Percentiles rank a stretch among this genome's conserved stretches.
Evolutionary conservation across 495 filamentous ascomycete species (phyloP).

Genomic region (Cercophora newfieldiana): DNA sequence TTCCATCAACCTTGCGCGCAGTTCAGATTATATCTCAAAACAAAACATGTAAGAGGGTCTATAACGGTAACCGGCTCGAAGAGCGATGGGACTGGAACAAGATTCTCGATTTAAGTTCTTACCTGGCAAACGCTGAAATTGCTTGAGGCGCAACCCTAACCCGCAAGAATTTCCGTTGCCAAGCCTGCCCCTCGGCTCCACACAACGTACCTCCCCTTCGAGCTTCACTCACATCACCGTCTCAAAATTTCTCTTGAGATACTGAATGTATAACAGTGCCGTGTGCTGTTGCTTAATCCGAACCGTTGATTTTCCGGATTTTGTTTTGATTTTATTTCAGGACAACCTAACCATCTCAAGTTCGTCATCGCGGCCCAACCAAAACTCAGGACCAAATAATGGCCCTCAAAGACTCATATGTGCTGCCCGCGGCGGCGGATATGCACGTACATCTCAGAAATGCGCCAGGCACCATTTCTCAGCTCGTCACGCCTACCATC

Average conservation of each 20-base stretch:
- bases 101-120: too few species aligned
- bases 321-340: too few species aligned
- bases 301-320: too few species aligned
- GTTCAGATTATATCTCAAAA: too few species aligned
- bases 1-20: background rate
- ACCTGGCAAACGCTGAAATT: background rate
- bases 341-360: too few species aligned
- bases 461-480: conserved; percentile 67
- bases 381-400: conserved; percentile 25
- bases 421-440: conserved; percentile 69
- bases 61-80: too few species aligned
- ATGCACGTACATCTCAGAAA: conserved; percentile 71
- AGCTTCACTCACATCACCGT: background rate
- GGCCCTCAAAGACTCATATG: conserved; percentile 45
- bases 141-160: background rate
- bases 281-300: too few species aligned
- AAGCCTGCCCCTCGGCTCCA: background rate
- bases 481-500: conserved; percentile 77
- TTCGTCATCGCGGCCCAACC: conserved; percentile 4
- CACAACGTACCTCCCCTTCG: background rate
- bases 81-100: too few species aligned
- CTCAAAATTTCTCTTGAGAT: background rate
- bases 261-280: background rate
- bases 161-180: background rate
- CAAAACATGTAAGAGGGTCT: background rate